These are phyloP conservation scores for Jatropha multifida DNA, from an alignment of 441 rosid species.

Conservation along the genomic window DNA sequence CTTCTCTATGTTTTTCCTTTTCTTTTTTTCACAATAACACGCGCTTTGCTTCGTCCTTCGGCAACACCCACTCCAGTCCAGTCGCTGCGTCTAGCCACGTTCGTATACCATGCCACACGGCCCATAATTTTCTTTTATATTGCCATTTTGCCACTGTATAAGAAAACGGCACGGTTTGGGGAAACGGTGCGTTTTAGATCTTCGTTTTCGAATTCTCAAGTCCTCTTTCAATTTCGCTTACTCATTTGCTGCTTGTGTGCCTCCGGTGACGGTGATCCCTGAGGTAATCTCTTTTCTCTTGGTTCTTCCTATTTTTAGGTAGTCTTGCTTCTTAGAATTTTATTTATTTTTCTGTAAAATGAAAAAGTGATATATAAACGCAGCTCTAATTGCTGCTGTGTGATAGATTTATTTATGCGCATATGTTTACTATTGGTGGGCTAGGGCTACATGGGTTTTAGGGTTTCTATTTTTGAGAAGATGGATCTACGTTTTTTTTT, in stretches of 20 bases:
- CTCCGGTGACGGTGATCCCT: background rate
- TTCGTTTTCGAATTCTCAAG: background rate
- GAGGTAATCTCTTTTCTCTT: background rate
- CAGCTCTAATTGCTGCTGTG: background rate
- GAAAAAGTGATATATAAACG: background rate
- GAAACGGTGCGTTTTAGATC: background rate
- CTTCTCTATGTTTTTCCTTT: background rate
- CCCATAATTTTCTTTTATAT: background rate
- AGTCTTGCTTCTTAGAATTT: background rate
- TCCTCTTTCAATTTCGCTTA: background rate
- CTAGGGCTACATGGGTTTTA: background rate
- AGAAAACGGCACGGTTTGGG: no score
- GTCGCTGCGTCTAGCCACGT: background rate
- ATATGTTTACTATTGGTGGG: background rate
- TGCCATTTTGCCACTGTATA: no score
- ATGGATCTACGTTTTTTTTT: background rate
- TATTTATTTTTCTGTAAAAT: background rate
- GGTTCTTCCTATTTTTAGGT: background rate
- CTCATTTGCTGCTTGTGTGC: background rate
- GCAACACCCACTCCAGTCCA: constrained; percentile 1
- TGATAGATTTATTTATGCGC: background rate
- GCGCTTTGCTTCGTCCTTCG: constrained; percentile 20
- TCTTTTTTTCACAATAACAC: background rate
- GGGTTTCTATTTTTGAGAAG: background rate
- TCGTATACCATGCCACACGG: background rate